Evolutionary conservation across 2,329 filamentous ascomycete genomes (phyloP).

Genomic region (Plectosphaerella plurivora): DNA sequence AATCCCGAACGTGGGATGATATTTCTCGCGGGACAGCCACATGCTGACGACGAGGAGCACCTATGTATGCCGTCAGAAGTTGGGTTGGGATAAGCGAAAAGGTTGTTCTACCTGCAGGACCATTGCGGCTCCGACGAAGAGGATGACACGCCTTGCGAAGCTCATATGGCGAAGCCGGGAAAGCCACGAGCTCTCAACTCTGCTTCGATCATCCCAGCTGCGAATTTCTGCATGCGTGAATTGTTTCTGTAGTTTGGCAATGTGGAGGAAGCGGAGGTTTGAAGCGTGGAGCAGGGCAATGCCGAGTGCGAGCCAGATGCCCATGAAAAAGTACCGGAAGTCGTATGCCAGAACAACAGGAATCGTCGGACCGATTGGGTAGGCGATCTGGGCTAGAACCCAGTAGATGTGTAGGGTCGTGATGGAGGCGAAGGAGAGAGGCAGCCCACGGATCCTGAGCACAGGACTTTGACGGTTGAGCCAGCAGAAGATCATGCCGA

Average conservation of each 20-base stretch:
- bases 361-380: slow-evolving; percentile 35
- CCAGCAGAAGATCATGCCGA: slow-evolving; percentile 28
- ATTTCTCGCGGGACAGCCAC: slow-evolving; percentile 54
- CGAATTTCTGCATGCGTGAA: slow-evolving; percentile 19
- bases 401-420: slow-evolving; percentile 31
- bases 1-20: slow-evolving; percentile 47
- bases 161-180: slow-evolving; percentile 28
- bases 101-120: slow-evolving; percentile 37
- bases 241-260: slow-evolving; percentile 44
- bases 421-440: slow-evolving; percentile 34
- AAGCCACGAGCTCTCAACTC: slow-evolving; percentile 23
- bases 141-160: slow-evolving; percentile 34
- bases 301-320: slow-evolving; percentile 51
- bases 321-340: slow-evolving; percentile 56
- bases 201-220: slow-evolving; percentile 16
- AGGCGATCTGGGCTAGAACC: slow-evolving; percentile 35
- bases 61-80: slow-evolving; percentile 24
- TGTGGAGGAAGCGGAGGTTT: slow-evolving; percentile 46
- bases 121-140: slow-evolving; percentile 42
- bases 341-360: slow-evolving; percentile 37
- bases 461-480: slow-evolving; percentile 25
- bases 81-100: neutral
- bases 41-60: slow-evolving; percentile 47
- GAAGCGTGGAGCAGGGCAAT: slow-evolving; percentile 55
- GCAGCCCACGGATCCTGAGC: slow-evolving; percentile 35